Evolutionary conservation across 1,284 basidiomycete genomes (phyloP).

Genomic region (Rhizoctonia solani): DNA sequence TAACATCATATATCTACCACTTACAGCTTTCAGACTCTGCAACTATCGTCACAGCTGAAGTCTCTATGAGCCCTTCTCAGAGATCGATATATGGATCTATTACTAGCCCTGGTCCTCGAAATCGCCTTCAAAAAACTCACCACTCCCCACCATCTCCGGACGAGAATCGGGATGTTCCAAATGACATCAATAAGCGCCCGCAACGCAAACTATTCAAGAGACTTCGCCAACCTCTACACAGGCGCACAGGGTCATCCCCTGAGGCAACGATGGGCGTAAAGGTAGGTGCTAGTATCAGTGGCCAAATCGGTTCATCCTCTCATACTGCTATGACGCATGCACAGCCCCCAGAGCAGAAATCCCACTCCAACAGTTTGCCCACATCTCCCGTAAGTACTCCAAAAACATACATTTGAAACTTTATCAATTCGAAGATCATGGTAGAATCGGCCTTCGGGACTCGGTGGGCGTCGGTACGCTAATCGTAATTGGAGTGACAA

Average conservation of each 20-base stretch:
- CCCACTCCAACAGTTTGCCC: not conserved
- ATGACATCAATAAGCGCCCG: conserved; percentile 6
- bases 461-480: not conserved
- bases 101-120: conserved; percentile 4
- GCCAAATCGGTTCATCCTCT: not conserved
- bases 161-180: conserved; percentile 4
- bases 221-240: conserved; percentile 12
- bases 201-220: conserved; percentile 17
- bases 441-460: conserved; percentile 2
- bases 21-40: conserved; percentile 20
- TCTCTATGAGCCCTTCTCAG: not conserved
- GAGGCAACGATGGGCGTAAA: conserved; percentile 7
- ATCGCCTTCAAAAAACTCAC: conserved; percentile 22
- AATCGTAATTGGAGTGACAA: conserved; percentile 1
- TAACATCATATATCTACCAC: not conserved
- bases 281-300: not conserved
- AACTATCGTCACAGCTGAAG: conserved; percentile 11
- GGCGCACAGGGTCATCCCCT: conserved; percentile 7
- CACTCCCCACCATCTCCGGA: conserved; percentile 18
- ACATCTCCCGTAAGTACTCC: conserved; percentile 7
- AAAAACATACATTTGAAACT: not conserved
- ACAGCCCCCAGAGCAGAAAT: conserved; percentile 30
- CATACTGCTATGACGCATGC: not conserved
- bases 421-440: not conserved
- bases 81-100: conserved; percentile 22